These are phyloP conservation scores for Coprinopsis marcescibilis DNA, from an alignment of 768 basidiomycete species.

Conservation along the genomic window DNA sequence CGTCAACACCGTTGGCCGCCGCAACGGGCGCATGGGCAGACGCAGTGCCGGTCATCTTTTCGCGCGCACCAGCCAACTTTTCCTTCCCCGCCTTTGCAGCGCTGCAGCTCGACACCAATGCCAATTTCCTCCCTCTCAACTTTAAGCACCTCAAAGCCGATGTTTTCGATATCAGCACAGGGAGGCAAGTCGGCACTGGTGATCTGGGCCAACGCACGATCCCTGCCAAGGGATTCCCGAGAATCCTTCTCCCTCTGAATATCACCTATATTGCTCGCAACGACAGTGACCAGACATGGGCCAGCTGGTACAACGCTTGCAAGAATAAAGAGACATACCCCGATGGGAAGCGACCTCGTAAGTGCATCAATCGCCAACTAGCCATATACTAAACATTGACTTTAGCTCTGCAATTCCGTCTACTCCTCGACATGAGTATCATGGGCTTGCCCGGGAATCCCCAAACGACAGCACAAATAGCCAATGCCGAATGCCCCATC, in stretches of 20 bases:
- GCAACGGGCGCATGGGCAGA: slow-evolving; percentile 55
- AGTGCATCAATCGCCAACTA: slow-evolving; percentile 20
- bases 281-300: slow-evolving; percentile 77
- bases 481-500: slow-evolving; percentile 64
- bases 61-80: slow-evolving; percentile 81
- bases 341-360: slow-evolving; percentile 55
- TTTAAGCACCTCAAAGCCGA: slow-evolving; percentile 63
- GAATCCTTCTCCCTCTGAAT: slow-evolving; percentile 69
- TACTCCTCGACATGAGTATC: slow-evolving; percentile 65
- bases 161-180: slow-evolving; percentile 65
- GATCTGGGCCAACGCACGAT: slow-evolving; percentile 52
- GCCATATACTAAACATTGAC: slow-evolving; percentile 1
- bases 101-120: slow-evolving; percentile 68
- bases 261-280: slow-evolving; percentile 82
- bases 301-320: slow-evolving; percentile 74
- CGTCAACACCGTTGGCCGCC: slow-evolving; percentile 46
- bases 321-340: slow-evolving; percentile 47
- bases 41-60: slow-evolving; percentile 59
- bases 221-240: slow-evolving; percentile 60
- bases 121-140: slow-evolving; percentile 72
- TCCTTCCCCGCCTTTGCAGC: slow-evolving; percentile 75
- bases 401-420: slow-evolving; percentile 58
- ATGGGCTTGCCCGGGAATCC: slow-evolving; percentile 55
- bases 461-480: slow-evolving; percentile 49
- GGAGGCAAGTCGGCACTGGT: slow-evolving; percentile 62